These are phyloP conservation scores for Omphalotus olearius DNA, from an alignment of 1,284 basidiomycete genomes.

Conservation along the genomic window DNA sequence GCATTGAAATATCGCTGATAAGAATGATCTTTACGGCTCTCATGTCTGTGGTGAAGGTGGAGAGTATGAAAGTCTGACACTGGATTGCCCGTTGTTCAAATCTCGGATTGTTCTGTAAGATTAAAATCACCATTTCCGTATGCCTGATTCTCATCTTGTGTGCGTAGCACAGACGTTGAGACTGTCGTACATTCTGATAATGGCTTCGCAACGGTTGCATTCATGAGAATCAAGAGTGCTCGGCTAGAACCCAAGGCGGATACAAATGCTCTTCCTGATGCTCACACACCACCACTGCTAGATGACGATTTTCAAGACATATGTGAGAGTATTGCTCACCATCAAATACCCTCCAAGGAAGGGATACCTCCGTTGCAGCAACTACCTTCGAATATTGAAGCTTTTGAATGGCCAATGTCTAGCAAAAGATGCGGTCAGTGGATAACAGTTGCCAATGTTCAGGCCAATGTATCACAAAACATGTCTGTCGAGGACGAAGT, in stretches of 20 bases:
- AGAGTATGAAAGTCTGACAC: constrained; percentile 94
- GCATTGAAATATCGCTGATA: constrained; percentile 1
- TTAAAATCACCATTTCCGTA: neutral
- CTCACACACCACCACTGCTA: constrained; percentile 48
- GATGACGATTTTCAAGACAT: constrained; percentile 35
- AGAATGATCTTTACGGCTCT: constrained; percentile 84
- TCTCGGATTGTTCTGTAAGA: constrained; percentile 69
- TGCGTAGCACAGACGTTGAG: constrained; percentile 55
- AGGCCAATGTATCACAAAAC: constrained; percentile 22
- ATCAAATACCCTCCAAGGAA: neutral
- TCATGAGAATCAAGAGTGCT: constrained; percentile 74
- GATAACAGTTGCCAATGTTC: constrained; percentile 57
- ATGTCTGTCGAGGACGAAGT: constrained; percentile 61
- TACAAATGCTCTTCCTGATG: constrained; percentile 7
- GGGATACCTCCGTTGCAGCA: neutral
- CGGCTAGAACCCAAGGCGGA: constrained; percentile 50
- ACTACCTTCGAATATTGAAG: neutral
- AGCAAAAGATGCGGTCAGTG: constrained; percentile 35
- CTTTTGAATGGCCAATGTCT: neutral
- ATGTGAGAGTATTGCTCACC: constrained; percentile 15
- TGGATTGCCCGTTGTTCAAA: constrained; percentile 90
- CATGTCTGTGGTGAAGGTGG: constrained; percentile 98
- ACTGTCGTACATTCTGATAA: constrained; percentile 73
- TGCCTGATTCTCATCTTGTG: constrained; percentile 7
- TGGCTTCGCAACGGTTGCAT: constrained; percentile 84